Base-by-base conservation (phyloP, 768 basidiomycete genomes). In the Suillus plorans region DNA sequence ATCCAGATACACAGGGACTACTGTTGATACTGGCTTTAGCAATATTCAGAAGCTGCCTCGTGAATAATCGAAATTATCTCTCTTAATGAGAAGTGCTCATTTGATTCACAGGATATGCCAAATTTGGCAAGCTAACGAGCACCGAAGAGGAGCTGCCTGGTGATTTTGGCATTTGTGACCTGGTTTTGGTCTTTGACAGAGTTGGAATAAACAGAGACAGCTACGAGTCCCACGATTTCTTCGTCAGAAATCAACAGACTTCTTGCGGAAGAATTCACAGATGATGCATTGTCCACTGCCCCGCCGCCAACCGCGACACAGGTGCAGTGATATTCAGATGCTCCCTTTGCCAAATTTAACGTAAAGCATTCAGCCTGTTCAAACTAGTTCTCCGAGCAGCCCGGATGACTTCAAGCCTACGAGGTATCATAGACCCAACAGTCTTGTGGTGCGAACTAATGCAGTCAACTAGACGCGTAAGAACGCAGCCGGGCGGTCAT, bases 1-100 rank as follows among this genome's bases (percentile, higher is more conserved):
- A 67, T 66, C 53, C 72, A 92, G 90, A 75, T 89, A 90, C 71
- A 84, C 86, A 42, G 91, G 89, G 20, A 86, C 82, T 41, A 91
- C 91, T 14, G 87, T 92, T 42, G 91, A 93, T 71, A 84, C 91
- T 52, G 89, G 90, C 76, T 89, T 89, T 69, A 75, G 76, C 47
- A 92, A 89, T 70, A 89, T 93, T 59, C 80, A 82, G 70, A 92
- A 92, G 73, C 82, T 93, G 47, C 91, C 91, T 34, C 84, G 91
- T 92, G 80, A 39, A 82, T 41, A 47, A 20, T 20, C 31, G 1
- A 37, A 2, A 37, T n/a, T 36, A 13, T 67, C 45, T 36, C 25
- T 14, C 45, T 31, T 13, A 10, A 47, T 49, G 4, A 18, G 31
- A 20, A 31, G 55, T n/a, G 45, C 42, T 49, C 50, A 36, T 36